phyloP scores from a whole-genome alignment of 768 basidiomycete species.

The Psilocybe subaeruginosa region DNA sequence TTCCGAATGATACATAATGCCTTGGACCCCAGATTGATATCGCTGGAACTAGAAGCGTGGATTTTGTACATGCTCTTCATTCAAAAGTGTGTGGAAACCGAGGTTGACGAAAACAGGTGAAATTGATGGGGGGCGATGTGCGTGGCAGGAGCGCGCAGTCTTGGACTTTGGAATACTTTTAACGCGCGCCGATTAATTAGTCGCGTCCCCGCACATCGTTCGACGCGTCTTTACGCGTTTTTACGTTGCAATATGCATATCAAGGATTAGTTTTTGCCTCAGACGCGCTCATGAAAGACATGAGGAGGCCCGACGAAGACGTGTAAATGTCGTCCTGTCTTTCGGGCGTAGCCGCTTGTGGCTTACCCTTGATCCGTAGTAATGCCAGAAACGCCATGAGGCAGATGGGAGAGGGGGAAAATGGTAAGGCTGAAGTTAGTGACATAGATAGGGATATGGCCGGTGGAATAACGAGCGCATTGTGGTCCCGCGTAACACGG shows the following conservation, averaged over 20 bases:
- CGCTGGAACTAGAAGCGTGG: constrained; percentile 12
- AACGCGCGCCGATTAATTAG: constrained; percentile 26
- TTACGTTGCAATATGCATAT: constrained; percentile 29
- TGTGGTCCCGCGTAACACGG: constrained; percentile 12
- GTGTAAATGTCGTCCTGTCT: constrained; percentile 15
- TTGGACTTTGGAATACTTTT: constrained; percentile 7
- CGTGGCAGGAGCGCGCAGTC: constrained; percentile 17
- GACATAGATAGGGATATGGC: constrained; percentile 17
- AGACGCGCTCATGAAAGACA: constrained; percentile 9
- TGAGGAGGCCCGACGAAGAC: constrained; percentile 14
- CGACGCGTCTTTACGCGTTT: constrained; percentile 54
- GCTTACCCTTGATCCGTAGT: constrained; percentile 36
- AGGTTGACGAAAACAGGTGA: constrained; percentile 27
- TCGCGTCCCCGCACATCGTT: constrained; percentile 17
- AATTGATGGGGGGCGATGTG: constrained; percentile 22
- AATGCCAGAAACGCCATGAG: constrained; percentile 28
- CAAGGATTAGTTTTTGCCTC: background rate
- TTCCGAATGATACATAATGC: background rate
- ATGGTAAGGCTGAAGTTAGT: constrained; percentile 7
- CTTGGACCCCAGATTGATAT: constrained; percentile 7
- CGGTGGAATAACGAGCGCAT: constrained; percentile 2
- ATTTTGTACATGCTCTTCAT: background rate
- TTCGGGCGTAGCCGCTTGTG: constrained; percentile 29
- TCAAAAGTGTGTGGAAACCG: constrained; percentile 24
- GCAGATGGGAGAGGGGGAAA: constrained; percentile 17